Percentiles rank a stretch among this genome's conserved stretches.
Evolutionary conservation across 441 rosid species (phyloP).

Genomic region (Populus hybrid): DNA sequence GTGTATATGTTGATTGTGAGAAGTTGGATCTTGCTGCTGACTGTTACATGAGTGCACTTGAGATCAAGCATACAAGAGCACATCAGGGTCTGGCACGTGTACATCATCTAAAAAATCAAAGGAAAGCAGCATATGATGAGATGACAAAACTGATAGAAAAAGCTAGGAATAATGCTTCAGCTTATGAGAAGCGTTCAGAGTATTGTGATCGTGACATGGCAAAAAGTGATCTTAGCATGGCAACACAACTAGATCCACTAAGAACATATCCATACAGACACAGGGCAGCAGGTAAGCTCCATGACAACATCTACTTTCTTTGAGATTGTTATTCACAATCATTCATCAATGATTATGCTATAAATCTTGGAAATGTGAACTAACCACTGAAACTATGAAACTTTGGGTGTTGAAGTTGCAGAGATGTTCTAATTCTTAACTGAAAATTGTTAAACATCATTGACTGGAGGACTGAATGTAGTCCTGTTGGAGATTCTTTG

Average conservation of each 20-base stretch:
- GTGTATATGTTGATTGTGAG: slow-evolving; percentile 80
- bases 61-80: slow-evolving; percentile 94
- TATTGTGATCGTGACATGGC: slow-evolving; percentile 97
- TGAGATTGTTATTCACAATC: background rate
- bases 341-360: background rate
- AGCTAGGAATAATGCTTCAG: slow-evolving; percentile 89
- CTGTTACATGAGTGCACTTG: slow-evolving; percentile 84
- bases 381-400: background rate
- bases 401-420: background rate
- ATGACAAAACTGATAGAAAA: slow-evolving; percentile 95
- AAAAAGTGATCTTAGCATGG: slow-evolving; percentile 76
- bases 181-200: slow-evolving; percentile 93
- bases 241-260: slow-evolving; percentile 84
- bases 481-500: background rate
- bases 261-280: slow-evolving; percentile 96
- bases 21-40: slow-evolving; percentile 92
- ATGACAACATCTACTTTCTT: background rate
- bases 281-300: slow-evolving; percentile 84
- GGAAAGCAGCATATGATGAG: slow-evolving; percentile 89
- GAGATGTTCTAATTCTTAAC: background rate
- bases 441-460: background rate
- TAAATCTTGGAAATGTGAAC: background rate
- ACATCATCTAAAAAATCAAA: slow-evolving; percentile 73
- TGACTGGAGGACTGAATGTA: background rate
- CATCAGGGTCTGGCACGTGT: slow-evolving; percentile 98